Conservation (phyloP, 2,329 filamentous ascomycete genomes). For the Botrytis fragariae region DNA sequence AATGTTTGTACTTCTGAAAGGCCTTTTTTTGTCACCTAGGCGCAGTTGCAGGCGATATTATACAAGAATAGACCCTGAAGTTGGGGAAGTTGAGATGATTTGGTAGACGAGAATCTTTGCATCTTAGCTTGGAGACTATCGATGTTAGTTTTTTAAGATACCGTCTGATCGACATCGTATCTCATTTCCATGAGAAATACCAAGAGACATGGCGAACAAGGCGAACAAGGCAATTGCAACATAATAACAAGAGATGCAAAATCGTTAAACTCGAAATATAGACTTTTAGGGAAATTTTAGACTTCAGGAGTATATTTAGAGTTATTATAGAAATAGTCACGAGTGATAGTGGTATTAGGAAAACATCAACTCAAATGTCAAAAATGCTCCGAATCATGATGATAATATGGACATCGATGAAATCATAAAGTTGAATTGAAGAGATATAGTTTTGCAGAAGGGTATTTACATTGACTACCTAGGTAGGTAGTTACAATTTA, state of each 20-base stretch:
- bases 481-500: not conserved
- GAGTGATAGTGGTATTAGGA: not conserved
- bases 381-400: not conserved
- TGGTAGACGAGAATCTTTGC: not conserved
- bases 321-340: not conserved
- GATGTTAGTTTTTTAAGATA: not conserved
- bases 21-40: not conserved
- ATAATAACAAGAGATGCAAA: not conserved
- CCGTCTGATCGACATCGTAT: slow-evolving; percentile 5
- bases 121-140: not conserved
- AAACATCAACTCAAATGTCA: not conserved
- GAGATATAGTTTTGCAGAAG: not conserved
- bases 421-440: not conserved
- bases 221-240: not conserved
- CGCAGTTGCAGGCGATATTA: slow-evolving; percentile 6
- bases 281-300: not conserved
- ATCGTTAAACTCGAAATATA: not conserved
- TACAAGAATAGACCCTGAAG: not conserved
- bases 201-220: not conserved
- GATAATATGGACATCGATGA: not conserved
- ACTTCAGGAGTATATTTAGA: not conserved
- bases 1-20: not conserved
- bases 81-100: not conserved
- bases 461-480: not conserved
- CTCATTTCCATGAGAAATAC: not conserved